These are phyloP conservation scores for Fusarium liriodendri DNA, from an alignment of 2,329 filamentous ascomycete species.

Conservation along the genomic window DNA sequence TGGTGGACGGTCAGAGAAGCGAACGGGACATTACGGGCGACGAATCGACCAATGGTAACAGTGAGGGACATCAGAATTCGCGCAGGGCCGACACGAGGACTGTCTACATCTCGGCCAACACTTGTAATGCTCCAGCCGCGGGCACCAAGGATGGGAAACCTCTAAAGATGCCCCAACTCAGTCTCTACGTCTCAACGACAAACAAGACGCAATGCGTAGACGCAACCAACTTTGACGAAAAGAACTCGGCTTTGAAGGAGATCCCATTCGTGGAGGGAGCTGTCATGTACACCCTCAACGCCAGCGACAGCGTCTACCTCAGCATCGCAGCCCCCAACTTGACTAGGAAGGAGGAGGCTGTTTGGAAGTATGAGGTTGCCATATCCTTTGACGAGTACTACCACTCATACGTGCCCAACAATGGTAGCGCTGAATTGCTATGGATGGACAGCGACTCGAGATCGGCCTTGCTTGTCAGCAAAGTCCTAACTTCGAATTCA, in stretches of 20 bases:
- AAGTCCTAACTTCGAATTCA: constrained; percentile 73
- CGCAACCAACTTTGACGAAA: constrained; percentile 32
- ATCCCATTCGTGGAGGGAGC: constrained; percentile 75
- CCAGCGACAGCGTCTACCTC: constrained; percentile 78
- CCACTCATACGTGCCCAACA: constrained; percentile 67
- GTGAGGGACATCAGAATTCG: constrained; percentile 28
- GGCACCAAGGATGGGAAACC: constrained; percentile 22
- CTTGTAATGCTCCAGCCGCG: constrained; percentile 79
- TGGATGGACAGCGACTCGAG: constrained; percentile 88
- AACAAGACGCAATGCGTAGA: constrained; percentile 46
- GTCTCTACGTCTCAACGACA: constrained; percentile 78
- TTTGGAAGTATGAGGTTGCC: constrained; percentile 85
- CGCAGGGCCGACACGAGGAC: constrained; percentile 51
- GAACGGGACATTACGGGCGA: constrained; percentile 30
- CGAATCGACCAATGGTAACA: constrained; percentile 10
- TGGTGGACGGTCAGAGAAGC: constrained; percentile 39
- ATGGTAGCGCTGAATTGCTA: constrained; percentile 65
- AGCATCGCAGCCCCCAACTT: constrained; percentile 78
- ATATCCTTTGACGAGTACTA: constrained; percentile 84
- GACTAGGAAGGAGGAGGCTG: constrained; percentile 68
- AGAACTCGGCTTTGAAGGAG: constrained; percentile 39
- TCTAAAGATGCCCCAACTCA: constrained; percentile 73
- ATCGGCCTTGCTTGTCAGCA: constrained; percentile 82
- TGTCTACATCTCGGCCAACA: constrained; percentile 87
- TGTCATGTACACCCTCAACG: constrained; percentile 70